Percentiles rank a stretch among this genome's conserved stretches.
These are phyloP conservation scores for Lentithecium fluviatile DNA, from an alignment of 495 filamentous ascomycete genomes.

Conservation along the genomic window DNA sequence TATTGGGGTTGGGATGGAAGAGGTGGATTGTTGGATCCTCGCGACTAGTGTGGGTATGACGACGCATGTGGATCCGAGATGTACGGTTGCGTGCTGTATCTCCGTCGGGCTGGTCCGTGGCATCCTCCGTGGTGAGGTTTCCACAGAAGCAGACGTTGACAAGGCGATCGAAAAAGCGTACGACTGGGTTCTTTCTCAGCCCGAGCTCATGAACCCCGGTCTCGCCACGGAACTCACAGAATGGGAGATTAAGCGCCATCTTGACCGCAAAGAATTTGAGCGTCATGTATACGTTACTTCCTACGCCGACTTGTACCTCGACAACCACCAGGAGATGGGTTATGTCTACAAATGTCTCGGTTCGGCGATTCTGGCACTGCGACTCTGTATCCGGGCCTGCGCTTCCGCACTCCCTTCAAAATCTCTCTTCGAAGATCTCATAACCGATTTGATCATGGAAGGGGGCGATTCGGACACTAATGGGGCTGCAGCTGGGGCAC, in stretches of 20 bases:
- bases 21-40: constrained; percentile 41
- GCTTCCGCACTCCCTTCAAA: constrained; percentile 2
- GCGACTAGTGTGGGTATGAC: constrained; percentile 38
- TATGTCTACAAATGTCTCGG: constrained; percentile 54
- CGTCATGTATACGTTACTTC: constrained; percentile 39
- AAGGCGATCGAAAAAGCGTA: constrained; percentile 38
- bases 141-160: constrained; percentile 41
- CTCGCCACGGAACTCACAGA: constrained; percentile 20
- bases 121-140: constrained; percentile 47
- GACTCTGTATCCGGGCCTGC: constrained; percentile 40
- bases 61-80: constrained; percentile 52
- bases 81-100: constrained; percentile 48
- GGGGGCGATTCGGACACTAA: constrained; percentile 55
- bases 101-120: constrained; percentile 46
- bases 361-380: constrained; percentile 43
- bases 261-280: constrained; percentile 44
- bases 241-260: constrained; percentile 16
- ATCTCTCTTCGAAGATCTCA: constrained; percentile 45
- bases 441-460: constrained; percentile 48
- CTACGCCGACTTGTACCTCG: constrained; percentile 44
- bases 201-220: constrained; percentile 26
- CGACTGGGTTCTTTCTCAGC: constrained; percentile 34
- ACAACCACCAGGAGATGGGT: constrained; percentile 44
- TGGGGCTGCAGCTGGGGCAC: constrained; percentile 49
- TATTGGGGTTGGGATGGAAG: constrained; percentile 39